Evolutionary conservation across 2,329 filamentous ascomycete species (phyloP).

Genomic region (Ambrosiella beaveri): DNA sequence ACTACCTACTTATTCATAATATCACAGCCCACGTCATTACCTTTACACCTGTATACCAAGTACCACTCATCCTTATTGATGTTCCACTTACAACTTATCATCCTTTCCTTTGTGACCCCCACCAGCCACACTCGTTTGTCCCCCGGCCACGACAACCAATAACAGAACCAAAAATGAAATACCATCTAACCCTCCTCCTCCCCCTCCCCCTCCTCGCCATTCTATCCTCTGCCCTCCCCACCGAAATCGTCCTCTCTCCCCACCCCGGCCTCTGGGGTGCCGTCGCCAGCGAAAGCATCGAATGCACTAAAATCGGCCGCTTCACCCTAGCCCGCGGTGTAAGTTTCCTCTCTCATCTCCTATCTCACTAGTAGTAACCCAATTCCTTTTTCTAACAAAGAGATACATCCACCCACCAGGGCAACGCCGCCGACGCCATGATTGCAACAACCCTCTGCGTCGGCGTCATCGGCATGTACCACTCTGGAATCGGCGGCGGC

Average conservation of each 20-base stretch:
- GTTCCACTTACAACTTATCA: too few relatives aligned
- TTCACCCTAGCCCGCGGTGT: slow-evolving; percentile 39
- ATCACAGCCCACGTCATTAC: too few relatives aligned
- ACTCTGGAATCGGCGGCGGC: slow-evolving; percentile 72
- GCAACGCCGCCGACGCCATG: slow-evolving; percentile 61
- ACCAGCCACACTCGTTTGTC: too few relatives aligned
- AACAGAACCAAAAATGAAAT: too few relatives aligned
- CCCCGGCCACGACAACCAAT: too few relatives aligned
- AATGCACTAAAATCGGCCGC: slow-evolving; percentile 53
- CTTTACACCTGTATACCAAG: too few relatives aligned
- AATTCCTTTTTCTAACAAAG: background rate
- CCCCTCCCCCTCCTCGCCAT: background rate
- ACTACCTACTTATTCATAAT: too few relatives aligned
- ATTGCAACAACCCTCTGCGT: slow-evolving; percentile 61
- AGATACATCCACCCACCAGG: slow-evolving; percentile 23
- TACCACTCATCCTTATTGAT: too few relatives aligned
- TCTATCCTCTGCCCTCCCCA: background rate
- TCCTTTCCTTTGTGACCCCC: too few relatives aligned
- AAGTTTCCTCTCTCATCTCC: slow-evolving; percentile 15
- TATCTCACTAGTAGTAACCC: background rate
- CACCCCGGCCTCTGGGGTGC: slow-evolving; percentile 30
- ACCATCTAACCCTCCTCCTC: too few relatives aligned
- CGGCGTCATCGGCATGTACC: slow-evolving; percentile 60
- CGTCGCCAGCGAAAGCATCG: slow-evolving; percentile 50
- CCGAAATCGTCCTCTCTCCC: background rate